Conservation (phyloP, 2,329 filamentous ascomycete species). For the Trichoderma simmonsii region DNA sequence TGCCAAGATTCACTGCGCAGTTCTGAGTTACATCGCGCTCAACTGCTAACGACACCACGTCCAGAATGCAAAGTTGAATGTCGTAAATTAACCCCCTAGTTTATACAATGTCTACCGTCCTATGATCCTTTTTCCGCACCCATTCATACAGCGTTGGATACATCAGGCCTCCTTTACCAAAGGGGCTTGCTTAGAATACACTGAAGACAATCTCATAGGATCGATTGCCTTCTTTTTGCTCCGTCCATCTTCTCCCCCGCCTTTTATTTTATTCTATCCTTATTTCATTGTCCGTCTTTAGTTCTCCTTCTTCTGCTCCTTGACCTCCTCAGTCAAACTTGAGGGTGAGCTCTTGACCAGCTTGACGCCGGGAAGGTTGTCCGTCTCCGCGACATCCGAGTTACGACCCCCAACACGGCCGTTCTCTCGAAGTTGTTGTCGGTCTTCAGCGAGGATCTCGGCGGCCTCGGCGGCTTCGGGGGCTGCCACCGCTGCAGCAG, state of each 20-base stretch:
- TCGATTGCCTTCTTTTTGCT: constrained; percentile 3
- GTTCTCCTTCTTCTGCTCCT: constrained; percentile 23
- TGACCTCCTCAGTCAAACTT: constrained; percentile 30
- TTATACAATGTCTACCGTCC: constrained; percentile 18
- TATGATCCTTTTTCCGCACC: constrained; percentile 1
- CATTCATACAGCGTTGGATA: constrained; percentile 14
- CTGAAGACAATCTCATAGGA: constrained; percentile 7
- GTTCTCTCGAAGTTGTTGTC: constrained; percentile 17
- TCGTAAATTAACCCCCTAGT: neutral
- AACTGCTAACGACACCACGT: neutral
- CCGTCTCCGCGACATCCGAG: constrained; percentile 19
- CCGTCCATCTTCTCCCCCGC: neutral
- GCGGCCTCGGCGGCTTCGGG: constrained; percentile 13
- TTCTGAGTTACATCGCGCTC: neutral
- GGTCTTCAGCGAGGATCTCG: neutral
- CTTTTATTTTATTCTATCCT: neutral
- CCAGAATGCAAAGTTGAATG: neutral
- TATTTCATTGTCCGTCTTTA: neutral
- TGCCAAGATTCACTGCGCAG: neutral
- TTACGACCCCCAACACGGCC: neutral
- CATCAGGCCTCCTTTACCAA: neutral
- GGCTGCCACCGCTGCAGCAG: neutral
- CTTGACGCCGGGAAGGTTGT: constrained; percentile 14
- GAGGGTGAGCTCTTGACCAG: constrained; percentile 18
- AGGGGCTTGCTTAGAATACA: constrained; percentile 11